Percentiles rank a stretch among this genome's conserved stretches.
These are phyloP conservation scores for Boletus sp. DNA, from an alignment of 768 basidiomycete species.

Conservation along the genomic window DNA sequence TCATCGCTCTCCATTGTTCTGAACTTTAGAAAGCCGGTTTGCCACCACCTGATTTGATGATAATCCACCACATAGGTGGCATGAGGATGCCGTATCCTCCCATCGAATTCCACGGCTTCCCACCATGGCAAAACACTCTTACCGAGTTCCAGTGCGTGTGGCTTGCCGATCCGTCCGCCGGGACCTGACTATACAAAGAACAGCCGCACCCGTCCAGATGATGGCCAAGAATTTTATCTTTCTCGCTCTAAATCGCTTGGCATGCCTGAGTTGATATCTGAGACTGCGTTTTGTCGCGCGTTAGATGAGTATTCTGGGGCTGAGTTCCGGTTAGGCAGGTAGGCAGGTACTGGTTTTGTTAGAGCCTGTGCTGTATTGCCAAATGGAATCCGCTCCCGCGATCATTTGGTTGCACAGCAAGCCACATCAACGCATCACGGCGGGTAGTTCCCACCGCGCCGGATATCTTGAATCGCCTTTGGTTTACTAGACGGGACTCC, in stretches of 20 bases:
- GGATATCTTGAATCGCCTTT: background rate
- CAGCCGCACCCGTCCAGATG: constrained; percentile 25
- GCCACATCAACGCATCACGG: background rate
- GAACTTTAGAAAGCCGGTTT: constrained; percentile 49
- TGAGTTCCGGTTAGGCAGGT: constrained; percentile 79
- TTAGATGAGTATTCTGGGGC: constrained; percentile 70
- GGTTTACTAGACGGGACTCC: background rate
- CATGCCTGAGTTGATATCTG: constrained; percentile 38
- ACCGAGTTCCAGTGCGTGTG: constrained; percentile 72
- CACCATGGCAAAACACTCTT: constrained; percentile 82
- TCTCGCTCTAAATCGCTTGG: background rate
- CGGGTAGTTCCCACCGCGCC: background rate
- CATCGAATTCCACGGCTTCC: constrained; percentile 70
- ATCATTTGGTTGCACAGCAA: background rate
- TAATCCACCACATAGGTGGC: constrained; percentile 58
- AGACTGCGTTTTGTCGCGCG: constrained; percentile 61
- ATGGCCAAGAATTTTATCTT: background rate
- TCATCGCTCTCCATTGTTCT: constrained; percentile 3
- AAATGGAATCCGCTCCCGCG: background rate
- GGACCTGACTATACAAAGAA: constrained; percentile 2
- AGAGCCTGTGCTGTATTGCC: background rate
- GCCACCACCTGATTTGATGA: constrained; percentile 71
- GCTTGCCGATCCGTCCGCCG: background rate
- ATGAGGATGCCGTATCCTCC: constrained; percentile 39
- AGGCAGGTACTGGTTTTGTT: constrained; percentile 17